Percentiles rank a stretch among this genome's conserved stretches.
phyloP scores from a whole-genome alignment of 1,284 basidiomycete genomes.

The Cystobasidiaceae sp. region DNA sequence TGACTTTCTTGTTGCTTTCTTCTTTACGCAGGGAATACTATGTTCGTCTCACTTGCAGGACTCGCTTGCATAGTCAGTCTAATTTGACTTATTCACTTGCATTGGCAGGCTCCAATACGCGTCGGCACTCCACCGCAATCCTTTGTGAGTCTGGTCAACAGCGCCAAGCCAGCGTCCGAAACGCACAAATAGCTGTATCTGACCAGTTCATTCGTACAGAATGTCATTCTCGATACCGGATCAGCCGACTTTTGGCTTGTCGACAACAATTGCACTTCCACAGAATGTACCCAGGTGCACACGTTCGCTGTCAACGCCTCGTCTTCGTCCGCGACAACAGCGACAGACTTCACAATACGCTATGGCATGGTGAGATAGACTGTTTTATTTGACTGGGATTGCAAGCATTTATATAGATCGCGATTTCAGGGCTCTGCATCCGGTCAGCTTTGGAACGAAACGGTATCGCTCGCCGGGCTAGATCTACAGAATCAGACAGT shows the following conservation, averaged over 20 bases:
- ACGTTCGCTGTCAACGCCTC: constrained; percentile 39
- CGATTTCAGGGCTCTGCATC: constrained; percentile 44
- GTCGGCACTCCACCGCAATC: constrained; percentile 39
- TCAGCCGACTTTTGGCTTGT: constrained; percentile 71
- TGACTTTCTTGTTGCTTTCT: not conserved
- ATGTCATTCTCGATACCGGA: constrained; percentile 73
- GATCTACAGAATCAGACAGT: constrained; percentile 46
- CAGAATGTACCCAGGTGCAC: constrained; percentile 32
- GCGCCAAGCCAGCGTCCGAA: not conserved
- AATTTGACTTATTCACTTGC: not conserved
- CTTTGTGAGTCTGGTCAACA: constrained; percentile 17
- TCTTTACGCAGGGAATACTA: constrained; percentile 38
- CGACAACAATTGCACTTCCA: constrained; percentile 57
- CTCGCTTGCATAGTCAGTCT: not conserved
- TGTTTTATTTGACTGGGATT: too few species aligned
- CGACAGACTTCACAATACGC: constrained; percentile 44
- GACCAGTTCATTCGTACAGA: constrained; percentile 39
- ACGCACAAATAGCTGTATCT: not conserved
- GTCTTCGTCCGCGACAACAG: constrained; percentile 39
- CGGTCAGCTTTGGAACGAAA: constrained; percentile 47
- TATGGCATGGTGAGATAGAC: constrained; percentile 45
- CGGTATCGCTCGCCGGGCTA: constrained; percentile 46
- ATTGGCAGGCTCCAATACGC: constrained; percentile 37
- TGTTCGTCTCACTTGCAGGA: not conserved
- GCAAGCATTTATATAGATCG: not conserved